Percentiles rank a stretch among this genome's conserved stretches.
phyloP scores from a whole-genome alignment of 2,329 filamentous ascomycete genomes.

The Tolypocladium ophioglossoides region DNA sequence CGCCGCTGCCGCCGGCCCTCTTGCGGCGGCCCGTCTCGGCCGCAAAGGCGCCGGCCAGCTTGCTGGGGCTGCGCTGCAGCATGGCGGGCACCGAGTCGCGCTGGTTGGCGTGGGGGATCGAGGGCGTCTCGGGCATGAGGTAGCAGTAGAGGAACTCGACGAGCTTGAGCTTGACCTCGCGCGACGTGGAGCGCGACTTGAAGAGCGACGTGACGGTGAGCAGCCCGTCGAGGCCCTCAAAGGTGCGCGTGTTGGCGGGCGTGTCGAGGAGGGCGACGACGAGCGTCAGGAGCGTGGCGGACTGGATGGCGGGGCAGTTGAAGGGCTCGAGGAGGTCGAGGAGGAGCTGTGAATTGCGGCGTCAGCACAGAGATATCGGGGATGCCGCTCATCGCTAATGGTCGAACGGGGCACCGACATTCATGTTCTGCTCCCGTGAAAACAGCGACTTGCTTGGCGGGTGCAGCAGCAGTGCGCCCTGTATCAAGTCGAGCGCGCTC shows the following conservation, averaged over 20 bases:
- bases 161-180: slow-evolving; percentile 90
- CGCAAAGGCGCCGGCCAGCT: slow-evolving; percentile 48
- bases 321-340: slow-evolving; percentile 88
- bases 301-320: slow-evolving; percentile 88
- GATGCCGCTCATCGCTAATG: not conserved
- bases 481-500: slow-evolving; percentile 76
- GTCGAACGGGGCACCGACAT: slow-evolving; percentile 40
- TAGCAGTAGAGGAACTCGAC: slow-evolving; percentile 98
- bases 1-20: slow-evolving; percentile 24
- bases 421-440: slow-evolving; percentile 87
- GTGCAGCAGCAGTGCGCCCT: slow-evolving; percentile 80
- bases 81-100: slow-evolving; percentile 37
- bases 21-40: slow-evolving; percentile 17
- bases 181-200: slow-evolving; percentile 74
- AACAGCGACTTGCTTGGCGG: slow-evolving; percentile 84
- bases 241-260: slow-evolving; percentile 80
- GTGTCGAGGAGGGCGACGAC: slow-evolving; percentile 81
- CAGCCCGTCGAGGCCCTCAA: slow-evolving; percentile 85
- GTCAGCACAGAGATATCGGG: not conserved
- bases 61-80: slow-evolving; percentile 58
- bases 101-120: slow-evolving; percentile 38
- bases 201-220: slow-evolving; percentile 87
- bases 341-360: slow-evolving; percentile 49
- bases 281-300: slow-evolving; percentile 77
- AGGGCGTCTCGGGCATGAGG: slow-evolving; percentile 79